These are phyloP conservation scores for Taphrina pruni DNA, from an alignment of 1,139 yeast species.

Conservation along the genomic window DNA sequence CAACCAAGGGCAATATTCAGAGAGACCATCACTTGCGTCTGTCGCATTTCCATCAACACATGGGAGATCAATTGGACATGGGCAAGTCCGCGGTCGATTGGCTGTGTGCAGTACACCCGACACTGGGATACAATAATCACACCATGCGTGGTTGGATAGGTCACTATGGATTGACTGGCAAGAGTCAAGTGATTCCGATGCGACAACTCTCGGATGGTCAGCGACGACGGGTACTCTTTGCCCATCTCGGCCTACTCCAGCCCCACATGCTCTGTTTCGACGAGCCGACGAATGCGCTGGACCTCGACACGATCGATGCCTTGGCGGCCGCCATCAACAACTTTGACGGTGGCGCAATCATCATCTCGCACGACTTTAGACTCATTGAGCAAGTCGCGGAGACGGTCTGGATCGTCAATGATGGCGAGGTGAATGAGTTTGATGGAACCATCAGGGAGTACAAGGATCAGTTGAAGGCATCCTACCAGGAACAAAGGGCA, in stretches of 20 bases:
- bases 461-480: conserved; percentile 42
- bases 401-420: conserved; percentile 55
- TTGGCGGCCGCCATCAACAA: conserved; percentile 93
- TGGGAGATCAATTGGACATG: conserved; percentile 96
- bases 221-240: conserved; percentile 98
- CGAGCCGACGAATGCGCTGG: conserved; percentile 99
- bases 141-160: conserved; percentile 60
- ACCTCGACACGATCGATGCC: conserved; percentile 96
- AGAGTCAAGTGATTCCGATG: conserved; percentile 98
- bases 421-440: conserved; percentile 41
- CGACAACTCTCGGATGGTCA: conserved; percentile 99
- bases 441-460: conserved; percentile 44
- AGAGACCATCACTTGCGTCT: conserved; percentile 96
- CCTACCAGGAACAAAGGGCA: conserved; percentile 36
- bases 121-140: conserved; percentile 72
- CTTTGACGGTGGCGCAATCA: conserved; percentile 97
- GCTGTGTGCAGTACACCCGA: conserved; percentile 90
- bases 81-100: conserved; percentile 94
- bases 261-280: conserved; percentile 95
- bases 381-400: conserved; percentile 95
- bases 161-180: conserved; percentile 98
- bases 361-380: conserved; percentile 99
- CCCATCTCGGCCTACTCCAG: conserved; percentile 88
- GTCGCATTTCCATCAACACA: conserved; percentile 98
- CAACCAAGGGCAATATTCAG: conserved; percentile 93